Evolutionary conservation across 192 early-diverging fungal genomes (phyloP).

Genomic region (Nowakowskiella sp.): DNA sequence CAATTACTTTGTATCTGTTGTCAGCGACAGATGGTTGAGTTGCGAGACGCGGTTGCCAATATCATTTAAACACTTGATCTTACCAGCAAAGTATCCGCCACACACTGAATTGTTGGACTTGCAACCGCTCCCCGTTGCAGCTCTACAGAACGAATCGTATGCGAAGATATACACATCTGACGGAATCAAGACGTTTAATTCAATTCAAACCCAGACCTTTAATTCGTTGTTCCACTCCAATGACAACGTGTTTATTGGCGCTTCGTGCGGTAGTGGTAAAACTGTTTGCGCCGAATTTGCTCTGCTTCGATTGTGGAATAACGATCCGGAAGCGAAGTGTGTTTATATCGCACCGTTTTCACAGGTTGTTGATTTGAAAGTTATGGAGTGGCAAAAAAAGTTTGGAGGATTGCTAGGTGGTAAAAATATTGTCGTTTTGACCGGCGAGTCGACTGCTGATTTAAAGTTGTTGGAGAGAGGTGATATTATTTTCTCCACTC

Average conservation of each 20-base stretch:
- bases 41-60: constrained; percentile 86
- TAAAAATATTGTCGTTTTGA: constrained; percentile 79
- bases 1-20: constrained; percentile 87
- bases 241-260: constrained; percentile 86
- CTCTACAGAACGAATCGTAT: constrained; percentile 66
- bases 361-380: constrained; percentile 67
- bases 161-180: constrained; percentile 53
- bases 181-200: constrained; percentile 69
- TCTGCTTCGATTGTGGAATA: constrained; percentile 76
- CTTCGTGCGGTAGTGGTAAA: constrained; percentile 91
- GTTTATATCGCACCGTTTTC: constrained; percentile 91
- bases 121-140: constrained; percentile 76
- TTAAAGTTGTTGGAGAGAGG: constrained; percentile 81
- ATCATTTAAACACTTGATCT: constrained; percentile 83
- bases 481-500: constrained; percentile 87
- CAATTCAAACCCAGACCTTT: constrained; percentile 94
- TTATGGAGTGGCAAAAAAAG: constrained; percentile 72
- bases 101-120: constrained; percentile 93
- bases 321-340: constrained; percentile 51
- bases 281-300: constrained; percentile 94
- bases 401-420: constrained; percentile 77
- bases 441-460: constrained; percentile 85
- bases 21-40: constrained; percentile 95
- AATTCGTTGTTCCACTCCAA: constrained; percentile 81
- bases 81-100: constrained; percentile 88